Evolutionary conservation across 257 asterid genomes (phyloP).

Genomic region (Paulownia fortunei): DNA sequence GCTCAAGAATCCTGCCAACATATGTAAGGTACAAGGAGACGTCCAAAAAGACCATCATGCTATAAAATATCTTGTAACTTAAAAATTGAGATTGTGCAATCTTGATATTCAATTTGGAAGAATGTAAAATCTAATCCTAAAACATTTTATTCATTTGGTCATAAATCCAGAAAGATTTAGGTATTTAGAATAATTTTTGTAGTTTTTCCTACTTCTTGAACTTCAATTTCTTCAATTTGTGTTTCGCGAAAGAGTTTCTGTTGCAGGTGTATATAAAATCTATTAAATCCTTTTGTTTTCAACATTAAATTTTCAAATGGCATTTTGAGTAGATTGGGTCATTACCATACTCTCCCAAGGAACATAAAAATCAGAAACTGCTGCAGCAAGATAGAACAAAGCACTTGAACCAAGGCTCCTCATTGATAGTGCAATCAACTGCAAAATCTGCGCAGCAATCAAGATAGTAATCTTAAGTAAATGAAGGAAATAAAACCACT

Average conservation of each 20-base stretch:
- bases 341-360: constrained; percentile 98
- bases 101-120: background rate
- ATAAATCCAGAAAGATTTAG: background rate
- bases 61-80: too few species aligned
- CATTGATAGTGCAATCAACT: constrained; percentile 65
- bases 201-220: background rate
- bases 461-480: constrained; percentile 21
- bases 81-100: too few species aligned
- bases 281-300: background rate
- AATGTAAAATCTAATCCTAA: background rate
- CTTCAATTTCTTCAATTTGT: background rate
- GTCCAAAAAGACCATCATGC: background rate
- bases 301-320: background rate
- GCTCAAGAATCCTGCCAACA: background rate
- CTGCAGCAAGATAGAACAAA: constrained; percentile 92
- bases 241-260: background rate
- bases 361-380: constrained; percentile 96
- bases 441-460: constrained; percentile 62
- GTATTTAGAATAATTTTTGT: background rate
- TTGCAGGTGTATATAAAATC: background rate
- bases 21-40: background rate
- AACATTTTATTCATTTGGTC: background rate
- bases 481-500: background rate
- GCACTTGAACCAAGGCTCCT: constrained; percentile 69
- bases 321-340: constrained; percentile 9